These are phyloP conservation scores for Amanita phalloides DNA, from an alignment of 768 basidiomycete genomes.

Conservation along the genomic window DNA sequence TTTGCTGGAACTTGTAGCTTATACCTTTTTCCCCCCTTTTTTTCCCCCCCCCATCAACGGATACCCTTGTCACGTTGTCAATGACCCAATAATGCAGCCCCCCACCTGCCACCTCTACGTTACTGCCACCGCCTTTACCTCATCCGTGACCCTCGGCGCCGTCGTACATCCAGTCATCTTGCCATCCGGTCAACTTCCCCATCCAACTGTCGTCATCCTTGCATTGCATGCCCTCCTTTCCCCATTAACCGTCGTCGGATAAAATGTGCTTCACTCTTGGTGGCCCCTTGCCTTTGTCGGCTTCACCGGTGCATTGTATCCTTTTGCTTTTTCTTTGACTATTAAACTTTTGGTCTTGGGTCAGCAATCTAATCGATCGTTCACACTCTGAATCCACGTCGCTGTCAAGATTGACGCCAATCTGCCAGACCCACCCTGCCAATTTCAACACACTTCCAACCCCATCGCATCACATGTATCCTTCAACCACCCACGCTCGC, in stretches of 20 bases:
- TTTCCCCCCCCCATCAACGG: neutral
- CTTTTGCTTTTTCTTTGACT: neutral
- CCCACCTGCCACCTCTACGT: neutral
- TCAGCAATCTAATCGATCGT: neutral
- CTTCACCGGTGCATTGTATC: neutral
- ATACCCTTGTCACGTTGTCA: conserved; percentile 1
- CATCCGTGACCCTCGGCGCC: conserved; percentile 1
- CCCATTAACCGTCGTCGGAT: neutral
- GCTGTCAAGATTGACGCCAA: neutral
- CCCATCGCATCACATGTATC: neutral
- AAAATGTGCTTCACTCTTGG: conserved; percentile 6
- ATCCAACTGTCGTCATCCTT: conserved; percentile 2
- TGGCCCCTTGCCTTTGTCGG: neutral
- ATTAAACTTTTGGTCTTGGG: conserved; percentile 1
- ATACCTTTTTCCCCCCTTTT: conserved; percentile 3
- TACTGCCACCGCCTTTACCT: conserved; percentile 2
- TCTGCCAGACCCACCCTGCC: neutral
- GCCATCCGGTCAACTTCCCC: neutral
- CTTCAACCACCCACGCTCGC: neutral
- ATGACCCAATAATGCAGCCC: conserved; percentile 2
- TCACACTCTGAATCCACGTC: neutral
- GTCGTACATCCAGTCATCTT: neutral
- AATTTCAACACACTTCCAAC: neutral
- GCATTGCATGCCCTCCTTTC: neutral
- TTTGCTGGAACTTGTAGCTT: conserved; percentile 9